These are phyloP conservation scores for Aspergillus unguis DNA, from an alignment of 2,329 filamentous ascomycete species.

Conservation along the genomic window DNA sequence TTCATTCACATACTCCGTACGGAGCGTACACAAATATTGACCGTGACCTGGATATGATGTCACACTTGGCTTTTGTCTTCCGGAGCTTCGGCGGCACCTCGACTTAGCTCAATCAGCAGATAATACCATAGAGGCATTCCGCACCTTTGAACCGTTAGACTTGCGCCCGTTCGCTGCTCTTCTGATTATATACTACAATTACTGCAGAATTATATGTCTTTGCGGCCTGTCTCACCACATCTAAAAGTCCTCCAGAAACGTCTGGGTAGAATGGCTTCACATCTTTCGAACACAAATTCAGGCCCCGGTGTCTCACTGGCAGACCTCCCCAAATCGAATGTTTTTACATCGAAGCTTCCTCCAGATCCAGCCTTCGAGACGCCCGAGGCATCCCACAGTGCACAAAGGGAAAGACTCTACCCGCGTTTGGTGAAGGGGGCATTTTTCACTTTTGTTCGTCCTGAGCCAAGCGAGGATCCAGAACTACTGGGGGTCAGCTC, in stretches of 20 bases:
- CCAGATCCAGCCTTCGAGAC: slow-evolving; percentile 76
- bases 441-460: slow-evolving; percentile 85
- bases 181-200: not conserved
- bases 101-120: not conserved
- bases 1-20: too few species aligned
- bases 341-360: slow-evolving; percentile 66
- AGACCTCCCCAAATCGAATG: slow-evolving; percentile 62
- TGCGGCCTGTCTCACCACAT: slow-evolving; percentile 15
- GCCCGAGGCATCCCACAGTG: slow-evolving; percentile 74
- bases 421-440: slow-evolving; percentile 83
- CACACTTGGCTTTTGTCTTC: not conserved
- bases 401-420: slow-evolving; percentile 69
- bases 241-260: slow-evolving; percentile 25
- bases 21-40: not conserved
- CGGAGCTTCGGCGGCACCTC: slow-evolving; percentile 1
- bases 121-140: too few species aligned
- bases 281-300: slow-evolving; percentile 31
- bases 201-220: slow-evolving; percentile 24
- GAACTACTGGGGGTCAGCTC: slow-evolving; percentile 80
- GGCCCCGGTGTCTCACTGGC: slow-evolving; percentile 36
- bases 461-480: slow-evolving; percentile 66
- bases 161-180: not conserved
- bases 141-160: too few species aligned
- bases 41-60: slow-evolving; percentile 3
- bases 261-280: slow-evolving; percentile 46